Evolutionary conservation across 768 basidiomycete genomes (phyloP).

Genomic region (Gloeostereum incarnatum): DNA sequence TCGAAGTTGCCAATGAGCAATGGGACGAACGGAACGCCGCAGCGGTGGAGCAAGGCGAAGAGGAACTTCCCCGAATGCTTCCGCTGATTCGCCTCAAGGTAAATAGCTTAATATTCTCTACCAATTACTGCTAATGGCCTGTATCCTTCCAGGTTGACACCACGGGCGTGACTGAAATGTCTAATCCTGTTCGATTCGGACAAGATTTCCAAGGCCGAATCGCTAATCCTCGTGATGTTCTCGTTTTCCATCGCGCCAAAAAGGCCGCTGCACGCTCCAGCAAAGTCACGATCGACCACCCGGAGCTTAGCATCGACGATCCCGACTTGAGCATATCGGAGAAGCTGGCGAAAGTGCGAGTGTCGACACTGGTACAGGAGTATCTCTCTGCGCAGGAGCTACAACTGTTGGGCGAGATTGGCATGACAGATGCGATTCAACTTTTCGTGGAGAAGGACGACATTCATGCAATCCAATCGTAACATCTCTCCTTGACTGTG

Average conservation of each 20-base stretch:
- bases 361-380: conserved; percentile 85
- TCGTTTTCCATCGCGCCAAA: conserved; percentile 84
- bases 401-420: conserved; percentile 81
- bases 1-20: conserved; percentile 63
- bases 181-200: conserved; percentile 94
- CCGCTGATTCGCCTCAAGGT: conserved; percentile 86
- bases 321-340: conserved; percentile 56
- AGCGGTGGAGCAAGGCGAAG: conserved; percentile 54
- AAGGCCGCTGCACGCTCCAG: conserved; percentile 36
- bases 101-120: neutral
- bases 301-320: conserved; percentile 77
- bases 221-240: conserved; percentile 91
- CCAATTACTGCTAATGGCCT: neutral
- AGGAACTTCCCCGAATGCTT: conserved; percentile 60
- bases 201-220: conserved; percentile 87
- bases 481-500: conserved; percentile 2
- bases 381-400: conserved; percentile 90
- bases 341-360: conserved; percentile 72
- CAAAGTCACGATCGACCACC: conserved; percentile 67
- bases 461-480: conserved; percentile 85
- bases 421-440: conserved; percentile 91
- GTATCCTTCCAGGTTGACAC: conserved; percentile 62
- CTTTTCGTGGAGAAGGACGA: conserved; percentile 98
- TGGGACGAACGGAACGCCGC: conserved; percentile 70
- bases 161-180: conserved; percentile 82